phyloP scores from a whole-genome alignment of 2,329 filamentous ascomycete genomes.

The Cercospora sp. region DNA sequence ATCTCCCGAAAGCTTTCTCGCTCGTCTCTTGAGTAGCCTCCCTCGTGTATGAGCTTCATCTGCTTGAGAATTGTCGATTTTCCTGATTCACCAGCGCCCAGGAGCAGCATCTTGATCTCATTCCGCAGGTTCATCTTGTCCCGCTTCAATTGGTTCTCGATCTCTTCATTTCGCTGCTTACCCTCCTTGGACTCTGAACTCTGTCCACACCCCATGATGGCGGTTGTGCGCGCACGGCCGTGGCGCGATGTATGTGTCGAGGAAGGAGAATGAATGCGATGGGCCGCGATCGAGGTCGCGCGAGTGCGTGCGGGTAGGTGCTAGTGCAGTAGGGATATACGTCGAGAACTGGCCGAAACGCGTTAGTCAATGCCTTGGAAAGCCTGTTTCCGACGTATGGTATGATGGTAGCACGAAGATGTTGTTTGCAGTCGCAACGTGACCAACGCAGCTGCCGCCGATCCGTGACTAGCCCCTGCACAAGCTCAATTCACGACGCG shows the following conservation, averaged over 20 bases:
- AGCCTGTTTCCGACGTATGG: constrained; percentile 1
- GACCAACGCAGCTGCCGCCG: constrained; percentile 14
- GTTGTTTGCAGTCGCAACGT: constrained; percentile 21
- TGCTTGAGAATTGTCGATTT: constrained; percentile 94
- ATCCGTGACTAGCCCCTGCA: neutral
- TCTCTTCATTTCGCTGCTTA: constrained; percentile 99
- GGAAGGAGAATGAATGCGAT: neutral
- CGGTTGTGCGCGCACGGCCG: constrained; percentile 37
- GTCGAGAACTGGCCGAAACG: neutral
- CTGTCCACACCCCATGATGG: constrained; percentile 98
- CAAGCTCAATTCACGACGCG: neutral
- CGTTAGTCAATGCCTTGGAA: neutral
- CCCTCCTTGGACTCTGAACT: constrained; percentile 99
- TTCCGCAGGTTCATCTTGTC: constrained; percentile 99
- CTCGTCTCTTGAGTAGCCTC: constrained; percentile 92
- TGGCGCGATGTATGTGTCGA: constrained; percentile 16
- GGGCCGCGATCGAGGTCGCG: neutral
- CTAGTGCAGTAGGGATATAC: neutral
- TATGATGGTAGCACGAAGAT: constrained; percentile 14
- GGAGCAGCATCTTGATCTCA: constrained; percentile 99
- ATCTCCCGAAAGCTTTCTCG: constrained; percentile 71
- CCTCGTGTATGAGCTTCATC: constrained; percentile 99
- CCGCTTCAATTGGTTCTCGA: constrained; percentile 97
- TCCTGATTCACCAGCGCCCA: constrained; percentile 97
- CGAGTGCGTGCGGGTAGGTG: neutral